Base-by-base conservation (phyloP, 768 basidiomycete species). In the Russula sp. region DNA sequence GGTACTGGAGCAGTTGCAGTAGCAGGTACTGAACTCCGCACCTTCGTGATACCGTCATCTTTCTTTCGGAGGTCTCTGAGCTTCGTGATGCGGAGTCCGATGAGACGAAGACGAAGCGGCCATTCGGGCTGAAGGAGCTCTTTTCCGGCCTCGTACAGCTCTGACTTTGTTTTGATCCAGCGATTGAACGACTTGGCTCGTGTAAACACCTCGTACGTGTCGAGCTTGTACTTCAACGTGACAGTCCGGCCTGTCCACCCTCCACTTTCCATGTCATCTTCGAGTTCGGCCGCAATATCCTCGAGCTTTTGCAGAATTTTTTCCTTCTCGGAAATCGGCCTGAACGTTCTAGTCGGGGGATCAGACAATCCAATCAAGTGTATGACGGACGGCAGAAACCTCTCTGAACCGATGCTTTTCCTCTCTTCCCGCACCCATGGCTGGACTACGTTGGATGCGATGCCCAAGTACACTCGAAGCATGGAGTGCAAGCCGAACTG, bases 381-480 rank as follows among this genome's bases (percentile, higher is more conserved):
- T 18, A 49, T n/a, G 16, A 37, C 22, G 16, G 6, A 20, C 13
- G 22, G 13, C 14, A 0, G 16, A 57, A 20, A 91, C 90, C 90
- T 78, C 77, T 99, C 97, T 35, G 88, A 84, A 1, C 97, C 96
- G 40, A 98, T 91, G 64, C 91, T 94, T 77, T 95, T 98, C 54
- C 89, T 78, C 68, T 93, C 92, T 64, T 92, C 89, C 65, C 96
- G 78, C 64, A 79, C 79, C 51, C 83, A 78, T 5, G 93, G 87
- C 60, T 86, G 78, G 34, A 98, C 93, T 11, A 82, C 75, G 68
- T 94, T 98, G 1, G 88, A 90, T 1, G 88, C 86, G 44, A 98
- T 84, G 2, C 97, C 97, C 11, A 98, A 84, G 73, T 93, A 83
- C 0, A 87, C 88, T 64, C 80, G 82, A 49, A 97, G 80, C 40